Evolutionary conservation across 2,329 filamentous ascomycete genomes (phyloP).

Genomic region (Didymella keratinophila): DNA sequence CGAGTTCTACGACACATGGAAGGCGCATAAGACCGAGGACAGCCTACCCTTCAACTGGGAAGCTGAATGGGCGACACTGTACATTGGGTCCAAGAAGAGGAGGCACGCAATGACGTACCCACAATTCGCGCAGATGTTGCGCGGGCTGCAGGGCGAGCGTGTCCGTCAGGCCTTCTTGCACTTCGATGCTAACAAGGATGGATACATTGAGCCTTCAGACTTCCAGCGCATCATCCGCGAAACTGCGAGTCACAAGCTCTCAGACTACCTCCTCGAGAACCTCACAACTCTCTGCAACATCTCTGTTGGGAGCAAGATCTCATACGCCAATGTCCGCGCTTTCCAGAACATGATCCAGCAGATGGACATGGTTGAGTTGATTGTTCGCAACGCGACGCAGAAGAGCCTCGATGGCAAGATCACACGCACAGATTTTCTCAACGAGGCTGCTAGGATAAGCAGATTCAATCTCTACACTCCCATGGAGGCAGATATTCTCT

Average conservation of each 20-base stretch:
- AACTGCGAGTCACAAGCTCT: conserved; percentile 94
- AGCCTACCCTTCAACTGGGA: conserved; percentile 96
- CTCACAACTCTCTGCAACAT: conserved; percentile 95
- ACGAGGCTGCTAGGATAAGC: conserved; percentile 89
- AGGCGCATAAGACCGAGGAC: conserved; percentile 83
- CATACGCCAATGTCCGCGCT: conserved; percentile 94
- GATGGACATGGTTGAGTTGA: conserved; percentile 96
- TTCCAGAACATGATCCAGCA: conserved; percentile 98
- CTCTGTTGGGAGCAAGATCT: conserved; percentile 88
- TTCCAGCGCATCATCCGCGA: conserved; percentile 97
- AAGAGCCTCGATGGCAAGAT: conserved; percentile 92
- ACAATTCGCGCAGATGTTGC: conserved; percentile 97
- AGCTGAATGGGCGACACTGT: conserved; percentile 94
- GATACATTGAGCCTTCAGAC: conserved; percentile 93
- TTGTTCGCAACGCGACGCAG: conserved; percentile 83
- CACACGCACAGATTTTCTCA: conserved; percentile 90
- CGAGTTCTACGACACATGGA: conserved; percentile 83
- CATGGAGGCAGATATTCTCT: conserved; percentile 98
- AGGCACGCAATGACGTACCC: conserved; percentile 92
- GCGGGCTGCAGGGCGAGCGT: conserved; percentile 92
- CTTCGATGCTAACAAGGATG: conserved; percentile 90
- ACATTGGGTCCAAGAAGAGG: conserved; percentile 87
- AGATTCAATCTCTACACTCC: conserved; percentile 96
- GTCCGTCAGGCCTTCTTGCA: conserved; percentile 93
- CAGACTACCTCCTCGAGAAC: conserved; percentile 91